Conservation (phyloP, 345 rosid genomes). For the Moringa oleifera region DNA sequence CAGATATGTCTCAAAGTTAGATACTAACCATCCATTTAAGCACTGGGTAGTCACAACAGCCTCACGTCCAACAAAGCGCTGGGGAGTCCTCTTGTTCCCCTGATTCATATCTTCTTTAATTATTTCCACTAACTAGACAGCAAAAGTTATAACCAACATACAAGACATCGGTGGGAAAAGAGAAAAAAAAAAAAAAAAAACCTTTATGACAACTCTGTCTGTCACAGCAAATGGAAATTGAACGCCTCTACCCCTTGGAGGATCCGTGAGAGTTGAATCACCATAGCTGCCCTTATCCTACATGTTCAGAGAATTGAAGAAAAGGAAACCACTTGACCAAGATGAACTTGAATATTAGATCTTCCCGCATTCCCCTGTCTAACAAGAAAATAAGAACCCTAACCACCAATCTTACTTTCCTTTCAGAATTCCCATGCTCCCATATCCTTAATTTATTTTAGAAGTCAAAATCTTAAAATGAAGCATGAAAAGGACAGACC, state of each 20-base stretch:
- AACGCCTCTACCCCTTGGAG: conserved; percentile 60
- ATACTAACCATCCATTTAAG: conserved; percentile 86
- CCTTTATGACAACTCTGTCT: conserved; percentile 90
- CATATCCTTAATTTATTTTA: not conserved
- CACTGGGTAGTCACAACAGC: conserved; percentile 90
- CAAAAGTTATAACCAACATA: not conserved
- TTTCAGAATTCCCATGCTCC: not conserved
- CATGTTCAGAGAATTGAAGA: conserved; percentile 10
- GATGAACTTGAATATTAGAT: not conserved
- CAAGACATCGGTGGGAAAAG: conserved; percentile 7
- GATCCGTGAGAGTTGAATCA: conserved; percentile 36
- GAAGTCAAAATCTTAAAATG: conserved; percentile 10
- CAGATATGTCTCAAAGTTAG: not conserved
- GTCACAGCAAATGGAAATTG: conserved; percentile 89
- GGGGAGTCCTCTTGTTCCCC: conserved; percentile 97
- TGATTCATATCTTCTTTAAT: conserved; percentile 25
- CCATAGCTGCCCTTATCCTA: conserved; percentile 72
- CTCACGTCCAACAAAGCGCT: conserved; percentile 88
- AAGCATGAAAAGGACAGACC: conserved; percentile 31
- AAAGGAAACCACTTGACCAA: not conserved
- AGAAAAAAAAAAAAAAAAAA: conserved; percentile 12
- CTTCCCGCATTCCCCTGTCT: not conserved
- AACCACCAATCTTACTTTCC: not conserved
- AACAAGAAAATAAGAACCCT: not conserved
- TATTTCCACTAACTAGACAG: conserved; percentile 10